Evolutionary conservation across 2,329 filamentous ascomycete species (phyloP).

Genomic region (Ceratocystis ficicola): DNA sequence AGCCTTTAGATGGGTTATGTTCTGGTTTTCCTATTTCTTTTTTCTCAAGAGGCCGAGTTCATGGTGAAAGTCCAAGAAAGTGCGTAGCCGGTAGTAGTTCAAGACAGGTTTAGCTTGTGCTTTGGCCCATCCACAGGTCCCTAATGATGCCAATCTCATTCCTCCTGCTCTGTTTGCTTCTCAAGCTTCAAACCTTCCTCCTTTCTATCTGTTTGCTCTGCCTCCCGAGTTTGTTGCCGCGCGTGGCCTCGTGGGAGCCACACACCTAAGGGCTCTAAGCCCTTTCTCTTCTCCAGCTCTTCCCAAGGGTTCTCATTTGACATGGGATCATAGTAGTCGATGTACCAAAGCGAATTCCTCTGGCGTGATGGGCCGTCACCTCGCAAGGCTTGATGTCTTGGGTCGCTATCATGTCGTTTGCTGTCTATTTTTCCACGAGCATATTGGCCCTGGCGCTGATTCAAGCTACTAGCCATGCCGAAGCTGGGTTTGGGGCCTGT

Average conservation of each 20-base stretch:
- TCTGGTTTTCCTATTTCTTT: background rate
- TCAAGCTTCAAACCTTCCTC: background rate
- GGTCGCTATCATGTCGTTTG: background rate
- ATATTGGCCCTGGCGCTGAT: background rate
- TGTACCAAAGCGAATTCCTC: conserved; percentile 40
- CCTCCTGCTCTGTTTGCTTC: background rate
- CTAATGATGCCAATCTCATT: background rate
- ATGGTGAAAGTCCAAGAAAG: background rate
- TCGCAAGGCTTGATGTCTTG: background rate
- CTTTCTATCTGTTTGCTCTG: background rate
- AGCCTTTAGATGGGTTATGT: background rate
- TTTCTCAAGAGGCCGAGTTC: background rate
- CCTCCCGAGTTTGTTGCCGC: background rate
- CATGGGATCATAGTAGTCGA: conserved; percentile 55
- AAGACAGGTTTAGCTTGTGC: background rate
- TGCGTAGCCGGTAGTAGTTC: background rate
- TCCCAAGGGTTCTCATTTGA: conserved; percentile 66
- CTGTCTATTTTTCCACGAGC: background rate
- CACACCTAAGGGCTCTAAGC: conserved; percentile 34
- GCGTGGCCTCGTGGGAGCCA: conserved; percentile 33
- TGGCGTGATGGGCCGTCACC: conserved; percentile 15
- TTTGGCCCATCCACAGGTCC: background rate
- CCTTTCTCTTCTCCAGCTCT: conserved; percentile 38
- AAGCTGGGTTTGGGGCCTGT: background rate
- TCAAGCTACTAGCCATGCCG: background rate